Base-by-base conservation (phyloP, 306 rosid species). In the Trichosanthes cucumerina region DNA sequence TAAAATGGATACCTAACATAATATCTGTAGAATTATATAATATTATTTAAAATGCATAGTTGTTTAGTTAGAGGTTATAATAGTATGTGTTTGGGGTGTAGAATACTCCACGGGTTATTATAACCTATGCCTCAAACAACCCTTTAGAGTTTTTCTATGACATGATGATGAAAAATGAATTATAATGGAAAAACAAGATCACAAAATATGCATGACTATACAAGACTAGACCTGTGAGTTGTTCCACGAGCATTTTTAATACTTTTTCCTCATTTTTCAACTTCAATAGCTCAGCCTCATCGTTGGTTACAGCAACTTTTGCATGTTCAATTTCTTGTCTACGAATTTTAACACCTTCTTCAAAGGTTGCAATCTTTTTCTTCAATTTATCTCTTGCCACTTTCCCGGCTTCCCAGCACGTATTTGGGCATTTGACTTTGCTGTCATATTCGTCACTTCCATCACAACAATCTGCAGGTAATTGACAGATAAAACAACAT, bases 391-490 rank as follows among this genome's bases (percentile, higher is more conserved):
- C 90, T 75, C 98, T 88, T 15, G 97, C 97, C 81, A 82, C 93
- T 90, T 88, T 91, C 81, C 99, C 98, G 73, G 93, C 93, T 88
- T 92, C 93, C 99, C 99, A 96, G 89, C 99, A 96, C 38, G 92
- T 90, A 86, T 91, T 96, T 83, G 90, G 87, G 86, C 99, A 96
- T 76, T 87, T 85, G 9, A 85, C 91, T 83, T 84, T 83, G 78
- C 88, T 87, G 46, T 90, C 91, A 81, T 91, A 92, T 85, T 96
- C 99, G 59, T 96, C 99, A 76, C 91, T 86, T 83, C 99, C 99
- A 85, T 96, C 99, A 82, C 99, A 96, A 84, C 99, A 96, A 86
- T 96, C 99, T 95, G 84, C 76, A 82, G 12, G 83, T 81, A 23
- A 68, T 28, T 43, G 36, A 76, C 46, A 78, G 57, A 81, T 72